Evolutionary conservation across 306 rosid species (phyloP).

Genomic region (Prunus padus): DNA sequence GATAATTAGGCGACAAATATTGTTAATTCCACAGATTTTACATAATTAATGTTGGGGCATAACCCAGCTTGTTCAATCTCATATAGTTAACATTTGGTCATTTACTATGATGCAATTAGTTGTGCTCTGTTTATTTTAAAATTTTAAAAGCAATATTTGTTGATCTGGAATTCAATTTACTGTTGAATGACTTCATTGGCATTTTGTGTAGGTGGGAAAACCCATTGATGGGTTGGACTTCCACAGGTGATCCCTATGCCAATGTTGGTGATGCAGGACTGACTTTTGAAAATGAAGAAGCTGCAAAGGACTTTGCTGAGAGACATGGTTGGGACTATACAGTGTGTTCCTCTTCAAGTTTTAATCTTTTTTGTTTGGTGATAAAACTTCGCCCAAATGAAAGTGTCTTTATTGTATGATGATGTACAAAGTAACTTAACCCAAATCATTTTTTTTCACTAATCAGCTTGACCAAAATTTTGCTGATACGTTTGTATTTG

Average conservation of each 20-base stretch:
- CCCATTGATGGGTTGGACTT: conserved; percentile 50
- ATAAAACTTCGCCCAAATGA: background rate
- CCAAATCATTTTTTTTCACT: no score
- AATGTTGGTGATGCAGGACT: conserved; percentile 44
- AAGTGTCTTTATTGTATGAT: background rate
- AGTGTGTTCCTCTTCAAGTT: background rate
- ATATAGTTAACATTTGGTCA: background rate
- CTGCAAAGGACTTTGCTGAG: conserved; percentile 38
- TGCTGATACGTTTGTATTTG: background rate
- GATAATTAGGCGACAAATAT: background rate
- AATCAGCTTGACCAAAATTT: background rate
- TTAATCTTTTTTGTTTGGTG: background rate
- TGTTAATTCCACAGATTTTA: background rate
- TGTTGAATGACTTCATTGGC: background rate
- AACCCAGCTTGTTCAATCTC: background rate
- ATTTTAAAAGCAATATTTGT: background rate
- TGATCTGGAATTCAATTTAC: background rate
- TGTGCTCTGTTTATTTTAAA: background rate
- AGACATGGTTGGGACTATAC: conserved; percentile 40
- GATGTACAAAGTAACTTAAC: background rate
- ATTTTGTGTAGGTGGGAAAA: conserved; percentile 39
- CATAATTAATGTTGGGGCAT: background rate
- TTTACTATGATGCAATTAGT: background rate
- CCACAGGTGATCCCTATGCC: conserved; percentile 46
- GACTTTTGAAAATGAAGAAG: conserved; percentile 36